Percentiles rank a stretch among this genome's conserved stretches.
phyloP scores from a whole-genome alignment of 139 green algal species.

The Coccomyxa sp. region DNA sequence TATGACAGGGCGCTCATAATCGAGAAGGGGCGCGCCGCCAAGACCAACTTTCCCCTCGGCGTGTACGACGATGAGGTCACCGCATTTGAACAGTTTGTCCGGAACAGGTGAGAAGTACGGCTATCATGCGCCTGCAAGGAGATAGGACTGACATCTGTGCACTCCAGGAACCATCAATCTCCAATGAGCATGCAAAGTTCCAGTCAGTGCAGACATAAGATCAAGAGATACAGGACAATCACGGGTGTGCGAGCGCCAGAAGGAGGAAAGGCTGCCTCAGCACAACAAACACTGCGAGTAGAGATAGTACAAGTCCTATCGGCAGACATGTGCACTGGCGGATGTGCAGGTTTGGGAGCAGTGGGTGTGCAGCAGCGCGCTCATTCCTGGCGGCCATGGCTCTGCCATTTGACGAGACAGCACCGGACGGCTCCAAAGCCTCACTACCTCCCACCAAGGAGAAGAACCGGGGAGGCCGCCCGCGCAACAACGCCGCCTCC shows the following conservation, averaged over 20 bases:
- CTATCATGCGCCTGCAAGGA: neutral
- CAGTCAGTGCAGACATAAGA: no score
- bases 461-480: conserved; percentile 23
- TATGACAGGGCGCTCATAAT: conserved; percentile 69
- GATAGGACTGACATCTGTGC: neutral
- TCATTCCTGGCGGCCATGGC: neutral
- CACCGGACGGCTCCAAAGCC: neutral
- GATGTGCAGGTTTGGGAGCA: conserved; percentile 1
- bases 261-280: no score
- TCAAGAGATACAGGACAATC: no score
- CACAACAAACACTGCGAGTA: no score
- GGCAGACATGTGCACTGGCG: neutral
- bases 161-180: neutral
- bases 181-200: neutral
- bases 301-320: no score
- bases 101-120: conserved; percentile 2
- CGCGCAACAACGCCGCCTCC: conserved; percentile 2
- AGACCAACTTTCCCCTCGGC: conserved; percentile 65
- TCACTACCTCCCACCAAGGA: conserved; percentile 5
- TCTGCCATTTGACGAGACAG: neutral
- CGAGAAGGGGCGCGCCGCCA: conserved; percentile 55
- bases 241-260: no score
- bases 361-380: neutral
- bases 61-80: conserved; percentile 54
- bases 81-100: conserved; percentile 16